Base-by-base conservation (phyloP, 1,284 basidiomycete species). In the Irpex rosettiformis region DNA sequence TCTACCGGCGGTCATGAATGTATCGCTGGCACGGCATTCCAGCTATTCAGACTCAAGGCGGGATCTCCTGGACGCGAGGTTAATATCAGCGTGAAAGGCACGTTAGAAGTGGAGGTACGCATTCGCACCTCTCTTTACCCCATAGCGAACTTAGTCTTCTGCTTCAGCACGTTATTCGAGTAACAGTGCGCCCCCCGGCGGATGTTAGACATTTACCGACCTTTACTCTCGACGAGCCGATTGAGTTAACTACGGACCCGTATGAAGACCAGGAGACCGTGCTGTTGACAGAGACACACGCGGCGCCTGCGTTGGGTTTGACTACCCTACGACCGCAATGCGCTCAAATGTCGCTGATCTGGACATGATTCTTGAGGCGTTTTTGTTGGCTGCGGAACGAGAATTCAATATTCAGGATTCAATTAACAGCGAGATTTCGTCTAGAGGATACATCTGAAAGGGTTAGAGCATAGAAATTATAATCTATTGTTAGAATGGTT, bases 241-340 rank as follows among this genome's bases (percentile, higher is more conserved):
- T 82, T 5, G 67, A 73, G 33, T 54, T 82, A 13, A 76, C 73
- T 25, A 80, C 76, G 8, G 79, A 80, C 64, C 66, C 71, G 29
- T 79, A 73, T 69, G 79, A 75, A 7, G 70, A 72, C 22, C 64
- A 72, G 24, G 72, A 76, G 48, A 70, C 72, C 54, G 79, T 79
- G 61, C 55, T 77, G 43, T 65, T 71, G 27, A 71, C 73, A 1
- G 75, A 75, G 43, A 77, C 76, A 1, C 64, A 70, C n/a, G 74
- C 76, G 5, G 72, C 73, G n/a, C 78, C 78, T 5, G 79, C 78
- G 1, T 64, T 79, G 43, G 77, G 74, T 3, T 64, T 79, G 54
- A 66, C 61, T 24, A 62, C 67, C 24, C 58, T 67, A 37, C 55
- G 58, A 13, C 52, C 57, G 5, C 48, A 27, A 49, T 49, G 11